Base-by-base conservation (phyloP, 2,329 filamentous ascomycete genomes). In the Mycocentrospora acerina region DNA sequence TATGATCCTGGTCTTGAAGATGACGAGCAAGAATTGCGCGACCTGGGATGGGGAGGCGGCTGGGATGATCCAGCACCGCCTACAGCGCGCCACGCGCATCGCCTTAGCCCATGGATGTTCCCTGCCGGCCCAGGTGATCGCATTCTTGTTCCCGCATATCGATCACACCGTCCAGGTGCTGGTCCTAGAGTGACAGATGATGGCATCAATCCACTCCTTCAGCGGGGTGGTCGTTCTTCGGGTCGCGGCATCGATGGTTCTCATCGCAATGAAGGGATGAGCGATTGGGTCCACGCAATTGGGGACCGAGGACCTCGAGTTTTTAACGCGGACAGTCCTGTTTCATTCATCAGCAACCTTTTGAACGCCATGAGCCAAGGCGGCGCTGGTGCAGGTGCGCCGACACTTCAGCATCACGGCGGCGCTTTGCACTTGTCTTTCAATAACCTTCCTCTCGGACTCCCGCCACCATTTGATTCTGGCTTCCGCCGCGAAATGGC, bases 121-220 rank as follows among this genome's bases (percentile, higher is more conserved):
- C 75, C 78, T 44, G 74, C 73, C 35, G 73, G 77, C 24, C 73
- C 77, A 48, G 76, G 79, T 27, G 57, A 62, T 32, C 53, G 59
- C 18, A 62, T 66, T 25, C 54, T 65, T 19, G 63, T 67, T 11
- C 64, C 68, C 16, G 66, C 72, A 68, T 73, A 79, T 50, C 69
- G 75, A 44, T 68, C 71, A 7, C 77, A 82, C 53, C 74, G 80
- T 40, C 66, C 77, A 36, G 75, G 75, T 31, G 72, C 70, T 14
- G 72, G 78, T 22, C 70, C 79, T 35, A 76, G 79, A 40, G 75
- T 75, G 18, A 76, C 79, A 24, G 89, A 95, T 49, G 90, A 96
- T 61, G 90, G 89, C 3, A 77, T 83, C 15, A 96, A 97, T 59
- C 91, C 91, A 29, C 75, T 97, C 10, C 80, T 97, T 37, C 85